Percentiles rank a stretch among this genome's conserved stretches.
These are phyloP conservation scores for Physcomitrellopsis africana DNA, from an alignment of 225 moss, liverwort and hornwort species.

Conservation along the genomic window DNA sequence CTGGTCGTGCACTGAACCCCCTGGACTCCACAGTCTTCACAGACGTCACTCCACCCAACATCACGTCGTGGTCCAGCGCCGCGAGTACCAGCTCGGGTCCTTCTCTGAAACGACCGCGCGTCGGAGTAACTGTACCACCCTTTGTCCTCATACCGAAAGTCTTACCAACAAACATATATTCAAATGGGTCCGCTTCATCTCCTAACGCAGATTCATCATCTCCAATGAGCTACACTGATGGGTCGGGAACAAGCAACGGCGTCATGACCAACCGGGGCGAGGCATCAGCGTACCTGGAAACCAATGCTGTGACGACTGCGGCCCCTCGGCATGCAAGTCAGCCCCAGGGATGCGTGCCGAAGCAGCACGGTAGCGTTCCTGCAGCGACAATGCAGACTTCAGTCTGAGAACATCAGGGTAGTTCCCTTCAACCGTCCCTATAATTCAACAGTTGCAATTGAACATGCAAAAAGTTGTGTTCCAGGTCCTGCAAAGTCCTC, in stretches of 20 bases:
- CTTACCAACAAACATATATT: slow-evolving; percentile 6
- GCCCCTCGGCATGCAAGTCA: neutral
- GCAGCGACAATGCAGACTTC: slow-evolving; percentile 32
- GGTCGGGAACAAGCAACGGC: too few relatives aligned
- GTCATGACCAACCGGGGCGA: neutral
- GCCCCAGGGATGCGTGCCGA: slow-evolving; percentile 20
- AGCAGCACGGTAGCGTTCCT: slow-evolving; percentile 9
- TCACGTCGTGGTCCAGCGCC: neutral
- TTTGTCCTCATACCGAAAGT: slow-evolving; percentile 41
- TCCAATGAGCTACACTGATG: too few relatives aligned
- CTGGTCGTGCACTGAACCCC: neutral
- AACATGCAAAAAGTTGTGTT: too few relatives aligned
- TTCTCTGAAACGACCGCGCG: slow-evolving; percentile 33
- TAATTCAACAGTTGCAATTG: too few relatives aligned
- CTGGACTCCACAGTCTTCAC: neutral
- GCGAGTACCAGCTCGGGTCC: slow-evolving; percentile 1
- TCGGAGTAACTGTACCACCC: slow-evolving; percentile 31
- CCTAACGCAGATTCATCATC: too few relatives aligned
- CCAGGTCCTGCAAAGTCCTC: too few relatives aligned
- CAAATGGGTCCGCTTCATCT: slow-evolving; percentile 20
- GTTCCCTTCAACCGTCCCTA: too few relatives aligned
- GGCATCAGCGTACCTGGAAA: too few relatives aligned
- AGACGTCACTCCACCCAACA: neutral
- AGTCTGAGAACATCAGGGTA: slow-evolving; percentile 1
- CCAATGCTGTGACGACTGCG: neutral